A percentile compares a stretch with the other conserved stretches of the same genome.
phyloP scores from a whole-genome alignment of 768 basidiomycete species.

The Trametes cinnabarina region DNA sequence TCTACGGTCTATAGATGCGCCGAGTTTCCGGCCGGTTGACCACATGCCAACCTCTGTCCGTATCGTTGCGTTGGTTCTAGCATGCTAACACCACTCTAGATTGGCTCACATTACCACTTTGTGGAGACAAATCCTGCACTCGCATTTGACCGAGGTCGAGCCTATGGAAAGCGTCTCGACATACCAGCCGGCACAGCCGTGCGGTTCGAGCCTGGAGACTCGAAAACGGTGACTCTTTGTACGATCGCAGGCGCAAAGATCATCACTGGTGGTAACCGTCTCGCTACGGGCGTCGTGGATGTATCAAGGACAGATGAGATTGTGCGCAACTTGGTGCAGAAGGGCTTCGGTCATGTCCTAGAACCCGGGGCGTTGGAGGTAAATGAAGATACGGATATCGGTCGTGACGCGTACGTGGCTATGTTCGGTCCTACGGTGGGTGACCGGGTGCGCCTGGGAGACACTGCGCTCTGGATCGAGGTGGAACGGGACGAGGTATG shows the following conservation, averaged over 20 bases:
- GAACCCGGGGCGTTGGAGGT: conserved; percentile 63
- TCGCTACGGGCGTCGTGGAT: conserved; percentile 60
- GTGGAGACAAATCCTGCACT: conserved; percentile 83
- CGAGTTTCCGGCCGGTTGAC: too few species aligned
- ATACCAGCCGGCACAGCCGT: conserved; percentile 95
- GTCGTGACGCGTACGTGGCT: conserved; percentile 74
- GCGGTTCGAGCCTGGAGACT: conserved; percentile 92
- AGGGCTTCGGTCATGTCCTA: conserved; percentile 67
- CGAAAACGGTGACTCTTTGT: conserved; percentile 80
- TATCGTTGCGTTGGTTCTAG: not conserved
- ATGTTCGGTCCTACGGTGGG: conserved; percentile 97
- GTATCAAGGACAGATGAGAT: conserved; percentile 44
- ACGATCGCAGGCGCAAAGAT: conserved; percentile 68
- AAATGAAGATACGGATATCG: conserved; percentile 50
- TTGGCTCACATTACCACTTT: conserved; percentile 95
- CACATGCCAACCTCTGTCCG: too few species aligned
- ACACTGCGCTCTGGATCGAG: conserved; percentile 88
- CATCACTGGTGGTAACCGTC: conserved; percentile 76
- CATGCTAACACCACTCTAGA: conserved; percentile 39
- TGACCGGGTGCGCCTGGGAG: conserved; percentile 84
- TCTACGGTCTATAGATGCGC: too few species aligned
- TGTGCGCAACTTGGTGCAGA: conserved; percentile 46
- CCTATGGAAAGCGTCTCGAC: conserved; percentile 86
- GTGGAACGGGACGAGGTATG: conserved; percentile 81
- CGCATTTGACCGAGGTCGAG: conserved; percentile 75